phyloP scores from a whole-genome alignment of 2,329 filamentous ascomycete species.

The Blastomyces parvus region DNA sequence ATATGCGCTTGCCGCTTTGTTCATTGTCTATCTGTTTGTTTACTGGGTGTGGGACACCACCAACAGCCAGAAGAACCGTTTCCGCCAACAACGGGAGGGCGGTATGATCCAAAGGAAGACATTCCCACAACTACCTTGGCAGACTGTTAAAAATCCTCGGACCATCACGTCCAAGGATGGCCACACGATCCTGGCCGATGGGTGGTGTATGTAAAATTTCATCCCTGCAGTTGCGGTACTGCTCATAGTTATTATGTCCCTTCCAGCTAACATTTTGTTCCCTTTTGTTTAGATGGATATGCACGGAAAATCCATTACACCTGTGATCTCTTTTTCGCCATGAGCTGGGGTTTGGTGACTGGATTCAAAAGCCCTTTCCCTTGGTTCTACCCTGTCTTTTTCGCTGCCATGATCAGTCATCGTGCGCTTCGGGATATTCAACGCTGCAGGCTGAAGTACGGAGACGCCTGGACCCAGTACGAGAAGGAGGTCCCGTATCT shows the following conservation, averaged over 20 bases:
- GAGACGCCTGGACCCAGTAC: slow-evolving; percentile 72
- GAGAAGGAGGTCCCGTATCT: slow-evolving; percentile 70
- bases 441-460: slow-evolving; percentile 67
- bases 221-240: not conserved
- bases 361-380: slow-evolving; percentile 74
- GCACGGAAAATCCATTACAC: slow-evolving; percentile 76
- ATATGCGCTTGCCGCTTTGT: slow-evolving; percentile 56
- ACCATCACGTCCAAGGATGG: slow-evolving; percentile 63
- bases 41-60: slow-evolving; percentile 91
- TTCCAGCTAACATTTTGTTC: slow-evolving; percentile 17
- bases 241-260: not conserved
- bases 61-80: slow-evolving; percentile 91
- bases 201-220: slow-evolving; percentile 56
- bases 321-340: slow-evolving; percentile 67
- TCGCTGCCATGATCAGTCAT: slow-evolving; percentile 68
- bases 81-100: slow-evolving; percentile 67
- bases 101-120: slow-evolving; percentile 56
- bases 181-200: slow-evolving; percentile 70
- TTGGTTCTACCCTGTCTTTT: slow-evolving; percentile 84
- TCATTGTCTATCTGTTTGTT: slow-evolving; percentile 62
- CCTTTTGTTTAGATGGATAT: slow-evolving; percentile 45
- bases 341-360: slow-evolving; percentile 71
- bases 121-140: slow-evolving; percentile 88
- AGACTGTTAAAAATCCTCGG: slow-evolving; percentile 69
- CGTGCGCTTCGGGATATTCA: slow-evolving; percentile 66